These are phyloP conservation scores for Hericium alpestre DNA, from an alignment of 768 basidiomycete species.

Conservation along the genomic window DNA sequence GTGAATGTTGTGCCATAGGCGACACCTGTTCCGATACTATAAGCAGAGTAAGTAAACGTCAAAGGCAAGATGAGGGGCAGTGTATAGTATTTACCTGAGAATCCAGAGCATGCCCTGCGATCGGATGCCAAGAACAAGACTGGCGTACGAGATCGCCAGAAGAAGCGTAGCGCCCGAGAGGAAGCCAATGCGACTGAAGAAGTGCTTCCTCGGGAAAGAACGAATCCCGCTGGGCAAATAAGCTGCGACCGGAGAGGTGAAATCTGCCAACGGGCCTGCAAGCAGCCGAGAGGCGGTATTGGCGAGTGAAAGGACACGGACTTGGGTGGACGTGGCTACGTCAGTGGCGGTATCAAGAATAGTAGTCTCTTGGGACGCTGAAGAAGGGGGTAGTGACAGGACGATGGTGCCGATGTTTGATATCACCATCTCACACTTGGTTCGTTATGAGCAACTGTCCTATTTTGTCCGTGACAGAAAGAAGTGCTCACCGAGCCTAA, in stretches of 20 bases:
- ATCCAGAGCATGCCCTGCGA: slow-evolving; percentile 50
- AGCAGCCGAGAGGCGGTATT: slow-evolving; percentile 65
- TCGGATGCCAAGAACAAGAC: slow-evolving; percentile 39
- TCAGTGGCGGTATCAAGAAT: slow-evolving; percentile 18
- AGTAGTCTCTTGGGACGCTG: slow-evolving; percentile 7
- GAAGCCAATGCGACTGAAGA: slow-evolving; percentile 54
- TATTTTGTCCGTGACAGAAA: no score
- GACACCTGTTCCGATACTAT: slow-evolving; percentile 53
- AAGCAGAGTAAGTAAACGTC: slow-evolving; percentile 1
- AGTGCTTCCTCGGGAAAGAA: slow-evolving; percentile 35
- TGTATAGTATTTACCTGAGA: slow-evolving; percentile 42
- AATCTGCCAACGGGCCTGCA: slow-evolving; percentile 62
- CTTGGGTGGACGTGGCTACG: slow-evolving; percentile 47
- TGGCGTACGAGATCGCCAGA: slow-evolving; percentile 42
- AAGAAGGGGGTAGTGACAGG: slow-evolving; percentile 41
- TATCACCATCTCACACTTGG: slow-evolving; percentile 56
- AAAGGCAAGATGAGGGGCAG: background rate
- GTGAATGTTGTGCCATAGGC: slow-evolving; percentile 67
- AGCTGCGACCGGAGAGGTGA: slow-evolving; percentile 51
- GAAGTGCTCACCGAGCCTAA: slow-evolving; percentile 54
- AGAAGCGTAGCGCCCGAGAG: slow-evolving; percentile 37
- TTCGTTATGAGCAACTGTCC: no score
- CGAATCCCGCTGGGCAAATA: slow-evolving; percentile 27
- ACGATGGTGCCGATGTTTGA: slow-evolving; percentile 75
- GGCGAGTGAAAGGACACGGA: slow-evolving; percentile 55